Percentiles rank a stretch among this genome's conserved stretches.
phyloP scores from a whole-genome alignment of 305 asterid genomes.

The Solanum hybrid region DNA sequence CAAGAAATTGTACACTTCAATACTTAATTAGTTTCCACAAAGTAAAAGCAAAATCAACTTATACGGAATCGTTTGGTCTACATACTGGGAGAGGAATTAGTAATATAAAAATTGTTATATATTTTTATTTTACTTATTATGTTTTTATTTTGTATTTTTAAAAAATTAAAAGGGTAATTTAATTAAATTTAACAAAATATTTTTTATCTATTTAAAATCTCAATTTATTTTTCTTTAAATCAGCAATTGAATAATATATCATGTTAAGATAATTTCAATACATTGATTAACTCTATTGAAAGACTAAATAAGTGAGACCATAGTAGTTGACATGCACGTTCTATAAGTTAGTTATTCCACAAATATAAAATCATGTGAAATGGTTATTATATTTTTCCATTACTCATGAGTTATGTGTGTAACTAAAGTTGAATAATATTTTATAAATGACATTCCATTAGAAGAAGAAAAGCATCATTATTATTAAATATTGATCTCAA shows the following conservation, averaged over 20 bases:
- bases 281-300: neutral
- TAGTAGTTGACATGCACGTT: neutral
- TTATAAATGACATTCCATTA: neutral
- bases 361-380: neutral
- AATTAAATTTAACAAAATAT: rapidly evolving
- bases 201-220: neutral
- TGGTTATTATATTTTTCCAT: neutral
- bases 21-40: neutral
- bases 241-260: neutral
- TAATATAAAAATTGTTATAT: neutral
- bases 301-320: neutral
- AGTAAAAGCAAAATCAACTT: neutral
- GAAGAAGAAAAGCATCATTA: neutral
- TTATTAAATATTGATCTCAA: neutral
- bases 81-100: neutral
- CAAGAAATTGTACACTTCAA: neutral
- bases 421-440: neutral
- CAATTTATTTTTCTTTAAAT: neutral
- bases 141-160: neutral
- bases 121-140: neutral
- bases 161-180: neutral
- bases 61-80: neutral
- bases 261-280: neutral
- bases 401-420: neutral
- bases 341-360: neutral